Base-by-base conservation (phyloP, 1,284 basidiomycete species). In the Melampsora americana region DNA sequence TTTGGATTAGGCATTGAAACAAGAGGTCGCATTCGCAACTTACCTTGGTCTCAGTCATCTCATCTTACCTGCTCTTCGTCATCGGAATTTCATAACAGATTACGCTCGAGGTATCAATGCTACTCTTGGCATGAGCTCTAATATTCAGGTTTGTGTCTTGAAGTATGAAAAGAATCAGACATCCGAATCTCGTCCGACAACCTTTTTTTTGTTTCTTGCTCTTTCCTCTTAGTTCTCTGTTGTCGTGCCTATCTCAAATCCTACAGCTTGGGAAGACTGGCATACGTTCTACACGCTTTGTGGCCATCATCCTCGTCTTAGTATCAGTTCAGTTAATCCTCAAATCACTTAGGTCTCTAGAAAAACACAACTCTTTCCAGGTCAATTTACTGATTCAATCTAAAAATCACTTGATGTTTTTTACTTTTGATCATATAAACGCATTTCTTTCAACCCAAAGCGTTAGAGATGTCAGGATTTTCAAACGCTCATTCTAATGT, bases 211-310 rank as follows among this genome's bases (percentile, higher is more conserved):
- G 64, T 18, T 9, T 42, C 64, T 32, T 20, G 3, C 48, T 23
- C 28, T 16, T 9, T 32, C 1, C 64, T 62, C 18, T 66, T 35
- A 72, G 78, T 53, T 59, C 35, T 69, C 50, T 64, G 64, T 56
- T 46, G 62, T 66, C 18, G 66, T 53, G 59, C 71, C 69, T 18
- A 77, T 72, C 9, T 42, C 26, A 23, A 72, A 66, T 71, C 42
- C 35, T 14, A 62, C 67, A 5, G 92, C 91, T 0, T 99, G 95
- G 95, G 95, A 99, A 83, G 93, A 94, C 86, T 99, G 96, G 96
- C 95, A 98, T 83, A 87, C 90, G 64, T 92, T 99, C 77, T 87
- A 94, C 77, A 89, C 89, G 2, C 86, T 97, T 23, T 98, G 95
- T 83, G 89, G 89, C 69, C 95, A 95, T 83, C 90, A 90, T 82